These are phyloP conservation scores for Uronychia binucleata DNA, from an alignment of 73 alveolate species.

Conservation along the genomic window DNA sequence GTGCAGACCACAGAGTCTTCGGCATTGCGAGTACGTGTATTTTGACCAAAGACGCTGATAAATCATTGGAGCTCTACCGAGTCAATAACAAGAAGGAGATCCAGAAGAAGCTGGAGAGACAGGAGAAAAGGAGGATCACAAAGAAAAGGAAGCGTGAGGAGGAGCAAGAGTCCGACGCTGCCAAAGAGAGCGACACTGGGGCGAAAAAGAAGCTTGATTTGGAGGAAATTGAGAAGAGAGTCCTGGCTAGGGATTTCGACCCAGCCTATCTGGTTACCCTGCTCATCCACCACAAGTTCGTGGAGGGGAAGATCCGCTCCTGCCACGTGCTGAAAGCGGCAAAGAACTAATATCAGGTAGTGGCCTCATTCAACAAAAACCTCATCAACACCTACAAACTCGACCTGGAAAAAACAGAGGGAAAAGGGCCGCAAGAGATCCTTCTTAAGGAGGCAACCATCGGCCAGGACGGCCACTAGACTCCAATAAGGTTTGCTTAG, in stretches of 20 bases:
- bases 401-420: not conserved
- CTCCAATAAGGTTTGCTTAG: constrained; percentile 43
- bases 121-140: constrained; percentile 25
- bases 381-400: not conserved
- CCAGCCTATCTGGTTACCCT: constrained; percentile 6
- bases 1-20: not conserved
- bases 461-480: constrained; percentile 30
- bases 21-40: not conserved
- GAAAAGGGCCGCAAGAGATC: not conserved
- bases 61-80: constrained; percentile 16
- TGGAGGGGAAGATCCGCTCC: constrained; percentile 4
- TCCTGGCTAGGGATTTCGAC: constrained; percentile 44
- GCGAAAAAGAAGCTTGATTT: constrained; percentile 29
- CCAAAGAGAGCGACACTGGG: constrained; percentile 9
- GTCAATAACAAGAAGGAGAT: constrained; percentile 20
- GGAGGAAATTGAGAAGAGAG: constrained; percentile 12
- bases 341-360: constrained; percentile 1
- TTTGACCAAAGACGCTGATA: not conserved
- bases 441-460: too few species aligned
- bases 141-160: constrained; percentile 45
- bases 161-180: constrained; percentile 24
- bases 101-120: constrained; percentile 50
- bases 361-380: constrained; percentile 1
- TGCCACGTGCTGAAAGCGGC: not conserved
- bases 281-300: not conserved